Evolutionary conservation across 139 green algal species (phyloP), one percentile per base, ranked within the genome.

Genomic region (Prasinococcaceae sp.): DNA sequence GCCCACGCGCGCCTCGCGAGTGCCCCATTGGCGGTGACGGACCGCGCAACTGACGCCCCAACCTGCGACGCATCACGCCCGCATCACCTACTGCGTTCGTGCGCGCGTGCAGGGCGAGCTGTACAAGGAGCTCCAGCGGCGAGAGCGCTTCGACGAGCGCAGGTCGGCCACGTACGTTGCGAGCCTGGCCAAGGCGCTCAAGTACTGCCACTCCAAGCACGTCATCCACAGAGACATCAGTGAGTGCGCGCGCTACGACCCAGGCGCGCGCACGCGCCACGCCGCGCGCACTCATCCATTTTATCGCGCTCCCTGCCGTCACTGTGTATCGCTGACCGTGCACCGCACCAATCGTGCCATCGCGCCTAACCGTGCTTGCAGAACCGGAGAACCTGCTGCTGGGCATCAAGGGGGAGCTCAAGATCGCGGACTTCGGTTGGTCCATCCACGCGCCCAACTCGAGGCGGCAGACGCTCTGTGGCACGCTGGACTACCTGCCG

Each of bases 191-290:
- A 62, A 75, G 24, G 90, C 90, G 2, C 76, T 99, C 33, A 35
- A 68, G 8, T 94, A 99, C 74, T 94, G 85, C 75, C 90, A 99
- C 74, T 76, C 72, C 42, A 95, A 97, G 78, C 84, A 98, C 58
- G 86, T 99, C 19, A 98, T 99, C 53, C 90, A 99, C 71, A 61
- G 90, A 6, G 90, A 98, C 70, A 97, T 98, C 80, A 98, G n/a
- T n/a, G n/a, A n/a, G n/a, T n/a, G n/a, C n/a, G n/a, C 8, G 32
- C 32, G 32, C 32, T n/a, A 10, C 32, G 32, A 39, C 32, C 32
- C 9, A 8, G 32, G 8, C 32, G 32, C 10, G 32, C n/a, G n/a
- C n/a, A n/a, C n/a, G n/a, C n/a, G n/a, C n/a, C n/a, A n/a, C n/a
- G n/a, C n/a, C n/a, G n/a, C n/a, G n/a, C n/a, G n/a, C n/a, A n/a